Base-by-base conservation (phyloP, 108 stramenopile genomes). In the Aurantiochytrium sp. region DNA sequence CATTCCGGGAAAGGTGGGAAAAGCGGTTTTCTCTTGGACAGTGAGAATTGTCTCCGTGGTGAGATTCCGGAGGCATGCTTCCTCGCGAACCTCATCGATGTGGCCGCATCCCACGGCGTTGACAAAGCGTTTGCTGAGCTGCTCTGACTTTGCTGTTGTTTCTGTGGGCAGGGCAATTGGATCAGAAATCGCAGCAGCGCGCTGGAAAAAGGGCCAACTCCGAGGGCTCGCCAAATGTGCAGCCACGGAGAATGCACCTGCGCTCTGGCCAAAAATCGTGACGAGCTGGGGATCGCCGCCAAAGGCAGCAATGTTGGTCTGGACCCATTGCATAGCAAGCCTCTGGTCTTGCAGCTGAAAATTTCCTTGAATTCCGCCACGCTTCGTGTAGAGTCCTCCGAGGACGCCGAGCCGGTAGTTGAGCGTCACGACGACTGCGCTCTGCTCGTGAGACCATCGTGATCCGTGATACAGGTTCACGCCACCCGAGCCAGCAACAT, bases 381-480 rank as follows among this genome's bases (percentile, higher is more conserved):
- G 28, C 35, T 73, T 42, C 5, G 89, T 90, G 57, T 87, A 90
- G 12, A 87, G 76, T 21, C 60, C 91, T 14, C 94, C 94, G 6
- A 94, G 60, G 44, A 92, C 58, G 43, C 93, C 93, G 47, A 94
- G 90, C 21, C 94, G 91, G 69, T 94, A 94, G 87, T 93, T 93
- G 83, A 93, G 88, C 16, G 92, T 93, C 44, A 94, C 94, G 25
- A 93, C 21, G 59, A 92, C 88, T n/a, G 91, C 91, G 28, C 18
- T 49, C 76, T 19, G 90, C 57, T 21, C 58, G 57, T 23, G 49
- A 47, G 28, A 88, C 88, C 72, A 35, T 6, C 88, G 89, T 8
- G 90, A 60, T 19, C 91, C 91, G 64, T 92, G 88, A 76, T 93
- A 91, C 45, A 92, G 90, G 47, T 89, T 87, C 45, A 90, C 92